Evolutionary conservation across 805 yeast genomes (phyloP), one percentile per base, ranked within the genome.

Genomic region (Pichia californica): DNA sequence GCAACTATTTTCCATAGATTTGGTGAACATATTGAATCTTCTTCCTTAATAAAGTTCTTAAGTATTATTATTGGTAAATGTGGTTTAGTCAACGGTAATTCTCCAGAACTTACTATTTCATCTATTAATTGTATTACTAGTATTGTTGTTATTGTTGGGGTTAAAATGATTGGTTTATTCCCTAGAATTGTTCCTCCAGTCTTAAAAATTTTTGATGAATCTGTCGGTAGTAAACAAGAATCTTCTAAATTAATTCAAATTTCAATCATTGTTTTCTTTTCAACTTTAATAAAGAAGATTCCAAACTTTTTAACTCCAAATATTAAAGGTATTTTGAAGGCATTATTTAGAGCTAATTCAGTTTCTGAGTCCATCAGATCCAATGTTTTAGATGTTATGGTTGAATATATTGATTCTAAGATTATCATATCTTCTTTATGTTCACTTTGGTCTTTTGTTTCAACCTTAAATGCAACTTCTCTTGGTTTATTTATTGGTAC

Each of bases 111-210:
- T 7, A 68, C 80, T 26, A 76, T 93, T 29, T 76, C 96, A 0
- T 77, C 96, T 1, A 69, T 88, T 45, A 76, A 81, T 52, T 79
- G 83, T 46, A 75, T 87, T 48, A 78, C 86, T 44, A 78, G 80
- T 51, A 66, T 88, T 44, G 75, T 87, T 43, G 77, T 80, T 41
- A 74, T 79, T 20, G 63, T 89, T 36, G 99, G 99, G 41, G 89
- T 94, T 16, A 85, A 88, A 57, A 72, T 82, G 49, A 82, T 93
- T 57, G 89, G 95, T 7, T 76, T 73, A 56, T 85, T 88, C 70
- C 87, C 97, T 27, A 82, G 81, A 61, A 81, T 89, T 57, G 76
- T 93, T 48, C 87, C 88, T 14, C 86, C 88, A 13, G 69, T 85
- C 10, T 69, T 88, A 43, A 66, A 68, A 23, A 71, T 86, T 31